Percentiles rank a stretch among this genome's conserved stretches.
phyloP scores from a whole-genome alignment of 768 basidiomycete genomes.

The Mrakia gelida region DNA sequence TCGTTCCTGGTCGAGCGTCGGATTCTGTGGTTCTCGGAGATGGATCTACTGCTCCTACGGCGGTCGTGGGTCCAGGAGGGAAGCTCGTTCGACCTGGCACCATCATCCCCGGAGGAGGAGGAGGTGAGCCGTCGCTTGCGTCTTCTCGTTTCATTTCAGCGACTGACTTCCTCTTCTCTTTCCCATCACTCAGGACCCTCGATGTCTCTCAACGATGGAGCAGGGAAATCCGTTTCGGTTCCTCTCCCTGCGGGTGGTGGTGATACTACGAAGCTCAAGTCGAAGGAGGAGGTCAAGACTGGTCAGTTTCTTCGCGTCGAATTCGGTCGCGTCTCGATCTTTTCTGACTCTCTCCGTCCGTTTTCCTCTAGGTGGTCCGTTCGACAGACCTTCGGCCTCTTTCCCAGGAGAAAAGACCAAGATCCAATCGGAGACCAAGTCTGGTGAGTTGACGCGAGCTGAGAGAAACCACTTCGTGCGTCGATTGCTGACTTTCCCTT shows the following conservation, averaged over 20 bases:
- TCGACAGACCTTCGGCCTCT: background rate
- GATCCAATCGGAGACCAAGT: background rate
- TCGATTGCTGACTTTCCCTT: background rate
- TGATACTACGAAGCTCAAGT: background rate
- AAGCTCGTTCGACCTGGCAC: background rate
- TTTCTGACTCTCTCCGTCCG: background rate
- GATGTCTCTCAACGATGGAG: conserved; percentile 4
- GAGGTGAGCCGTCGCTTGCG: background rate
- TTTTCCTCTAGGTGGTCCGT: background rate
- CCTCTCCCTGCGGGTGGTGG: background rate
- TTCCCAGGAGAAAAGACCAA: background rate
- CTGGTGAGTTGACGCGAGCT: background rate
- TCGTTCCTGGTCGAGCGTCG: background rate
- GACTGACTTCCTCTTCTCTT: background rate
- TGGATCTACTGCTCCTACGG: background rate
- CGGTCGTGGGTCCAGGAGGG: background rate
- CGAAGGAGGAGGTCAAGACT: conserved; percentile 1
- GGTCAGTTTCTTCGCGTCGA: background rate
- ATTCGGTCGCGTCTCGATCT: background rate
- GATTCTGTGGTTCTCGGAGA: background rate
- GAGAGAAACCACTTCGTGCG: no score
- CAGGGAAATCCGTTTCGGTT: background rate
- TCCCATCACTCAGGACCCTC: background rate
- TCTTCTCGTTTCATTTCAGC: background rate
- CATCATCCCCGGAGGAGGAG: no score